Conservation (phyloP, 805 yeast genomes). For the Scheffersomyces stipitis region DNA sequence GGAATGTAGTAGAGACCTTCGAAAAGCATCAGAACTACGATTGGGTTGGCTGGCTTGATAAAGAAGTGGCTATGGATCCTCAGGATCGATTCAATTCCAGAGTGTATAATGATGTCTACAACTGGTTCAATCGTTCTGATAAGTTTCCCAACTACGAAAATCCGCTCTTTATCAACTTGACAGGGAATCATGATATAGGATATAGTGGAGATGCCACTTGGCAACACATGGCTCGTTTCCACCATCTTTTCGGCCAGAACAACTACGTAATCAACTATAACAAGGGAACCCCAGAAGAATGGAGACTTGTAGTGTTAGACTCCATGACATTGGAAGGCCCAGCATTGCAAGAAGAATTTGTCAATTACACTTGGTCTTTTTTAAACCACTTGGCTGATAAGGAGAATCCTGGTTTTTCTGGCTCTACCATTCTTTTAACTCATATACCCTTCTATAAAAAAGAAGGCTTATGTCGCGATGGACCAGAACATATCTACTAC, state of each 20-base stretch:
- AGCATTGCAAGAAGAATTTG: conserved; percentile 69
- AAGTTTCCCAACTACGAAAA: conserved; percentile 42
- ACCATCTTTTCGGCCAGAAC: conserved; percentile 74
- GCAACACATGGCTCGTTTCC: conserved; percentile 84
- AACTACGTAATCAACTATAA: conserved; percentile 79
- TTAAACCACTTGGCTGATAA: conserved; percentile 55
- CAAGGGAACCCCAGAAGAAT: conserved; percentile 62
- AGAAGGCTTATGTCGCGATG: conserved; percentile 84
- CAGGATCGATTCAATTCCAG: conserved; percentile 33
- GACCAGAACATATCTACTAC: conserved; percentile 59
- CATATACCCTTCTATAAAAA: conserved; percentile 88
- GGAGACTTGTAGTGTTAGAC: conserved; percentile 87
- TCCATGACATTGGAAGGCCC: conserved; percentile 88
- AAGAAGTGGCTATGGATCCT: conserved; percentile 41
- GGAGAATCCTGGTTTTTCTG: conserved; percentile 51
- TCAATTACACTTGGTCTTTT: conserved; percentile 71
- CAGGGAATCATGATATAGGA: conserved; percentile 97
- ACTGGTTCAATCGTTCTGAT: conserved; percentile 53
- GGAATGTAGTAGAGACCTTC: conserved; percentile 48
- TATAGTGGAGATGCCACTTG: conserved; percentile 92
- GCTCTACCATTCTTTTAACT: conserved; percentile 79
- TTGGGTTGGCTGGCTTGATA: conserved; percentile 48
- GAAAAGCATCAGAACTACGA: conserved; percentile 53
- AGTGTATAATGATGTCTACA: conserved; percentile 56
- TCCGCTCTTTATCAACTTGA: conserved; percentile 75